phyloP scores from a whole-genome alignment of 2,329 filamentous ascomycete genomes.

The Penicillium sp. region DNA sequence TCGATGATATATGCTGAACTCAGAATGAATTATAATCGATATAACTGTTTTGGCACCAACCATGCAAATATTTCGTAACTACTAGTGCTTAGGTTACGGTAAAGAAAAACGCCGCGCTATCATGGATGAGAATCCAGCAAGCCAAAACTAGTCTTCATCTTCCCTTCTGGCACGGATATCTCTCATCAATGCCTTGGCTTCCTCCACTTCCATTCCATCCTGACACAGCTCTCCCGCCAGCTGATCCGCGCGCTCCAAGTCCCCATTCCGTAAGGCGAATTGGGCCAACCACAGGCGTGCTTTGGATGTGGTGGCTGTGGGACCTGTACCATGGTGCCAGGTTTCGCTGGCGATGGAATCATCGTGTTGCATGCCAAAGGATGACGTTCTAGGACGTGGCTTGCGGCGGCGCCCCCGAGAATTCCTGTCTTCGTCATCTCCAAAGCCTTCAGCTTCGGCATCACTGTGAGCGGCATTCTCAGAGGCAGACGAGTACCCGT shows the following conservation, averaged over 20 bases:
- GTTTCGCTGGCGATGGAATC: slow-evolving; percentile 37
- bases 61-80: background rate
- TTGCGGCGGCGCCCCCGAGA: slow-evolving; percentile 51
- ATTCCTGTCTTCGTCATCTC: slow-evolving; percentile 44
- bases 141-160: slow-evolving; percentile 13
- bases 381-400: slow-evolving; percentile 26
- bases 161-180: slow-evolving; percentile 78
- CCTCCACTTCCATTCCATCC: slow-evolving; percentile 93
- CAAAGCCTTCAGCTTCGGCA: slow-evolving; percentile 33
- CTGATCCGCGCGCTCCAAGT: slow-evolving; percentile 71
- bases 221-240: slow-evolving; percentile 88
- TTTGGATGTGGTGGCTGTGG: slow-evolving; percentile 86
- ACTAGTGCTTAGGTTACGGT: background rate
- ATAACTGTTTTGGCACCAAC: background rate
- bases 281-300: slow-evolving; percentile 90
- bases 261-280: slow-evolving; percentile 69
- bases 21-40: background rate
- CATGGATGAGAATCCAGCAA: slow-evolving; percentile 3
- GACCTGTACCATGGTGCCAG: slow-evolving; percentile 61
- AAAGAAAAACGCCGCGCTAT: slow-evolving; percentile 4
- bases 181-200: slow-evolving; percentile 86
- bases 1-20: background rate
- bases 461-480: slow-evolving; percentile 33
- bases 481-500: slow-evolving; percentile 33
- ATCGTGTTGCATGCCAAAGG: slow-evolving; percentile 30